Base-by-base conservation (phyloP, 495 filamentous ascomycete species). In the Xylaria palmicola region DNA sequence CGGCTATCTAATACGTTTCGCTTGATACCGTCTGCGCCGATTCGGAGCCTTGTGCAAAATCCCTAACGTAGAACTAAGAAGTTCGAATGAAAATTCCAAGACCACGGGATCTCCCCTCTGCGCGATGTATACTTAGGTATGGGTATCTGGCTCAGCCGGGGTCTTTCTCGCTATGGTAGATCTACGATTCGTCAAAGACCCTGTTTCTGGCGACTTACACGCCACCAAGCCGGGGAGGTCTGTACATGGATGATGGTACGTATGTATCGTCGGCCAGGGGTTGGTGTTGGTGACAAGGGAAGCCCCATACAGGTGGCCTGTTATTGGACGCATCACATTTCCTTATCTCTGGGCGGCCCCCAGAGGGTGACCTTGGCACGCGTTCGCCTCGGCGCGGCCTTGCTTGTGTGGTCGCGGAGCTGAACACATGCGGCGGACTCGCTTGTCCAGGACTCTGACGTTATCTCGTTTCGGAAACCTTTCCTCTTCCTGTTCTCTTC, bases 321-420 rank as follows among this genome's bases (percentile, higher is more conserved):
- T 44, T 9, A 56, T 56, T 56, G 53, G 53, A 44, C 6, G 27
- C 37, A 15, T n/a, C n/a, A n/a, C 4, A 13, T 10, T 19, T 3
- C 27, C 53, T 56, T 56, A 56, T 56, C 53, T 56, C 53, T 56
- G 39, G 53, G 37, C 53, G 19, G 19, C 32, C 13, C 5, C 53
- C n/a, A 56, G 53, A 39, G 53, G 5, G 26, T 32, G 32, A 6
- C n/a, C 53, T 56, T 56, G 53, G 53, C 53, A 4, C 17, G 53
- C 17, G 20, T 43, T 22, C 17, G 39, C 39, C 53, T 44, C 4
- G 53, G 9, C 22, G 19, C 15, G 1, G 32, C 19, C 37, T 40
- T 7, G 37, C 9, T 13, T 40, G 37, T 19, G 19, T 22, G 39
- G 53, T 17, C n/a, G 53, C 26, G 34, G 53, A 56, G 53, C 53